Evolutionary conservation across 2,329 filamentous ascomycete genomes (phyloP).

Genomic region (Lecanicillium sp.): DNA sequence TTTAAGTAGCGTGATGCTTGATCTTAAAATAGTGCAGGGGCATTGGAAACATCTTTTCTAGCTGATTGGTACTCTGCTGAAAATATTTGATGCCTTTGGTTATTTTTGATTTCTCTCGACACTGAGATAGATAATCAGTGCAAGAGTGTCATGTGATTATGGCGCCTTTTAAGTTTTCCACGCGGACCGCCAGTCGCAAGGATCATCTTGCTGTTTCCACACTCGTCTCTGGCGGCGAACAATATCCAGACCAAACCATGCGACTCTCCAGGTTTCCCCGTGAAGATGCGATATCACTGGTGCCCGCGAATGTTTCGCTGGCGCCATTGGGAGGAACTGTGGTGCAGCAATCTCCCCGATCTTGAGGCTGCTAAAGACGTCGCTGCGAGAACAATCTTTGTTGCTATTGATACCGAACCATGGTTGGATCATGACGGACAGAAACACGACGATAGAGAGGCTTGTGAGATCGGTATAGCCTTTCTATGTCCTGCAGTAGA

Average conservation of each 20-base stretch:
- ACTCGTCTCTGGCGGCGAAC: neutral
- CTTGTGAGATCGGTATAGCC: constrained; percentile 3
- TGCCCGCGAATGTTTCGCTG: constrained; percentile 1
- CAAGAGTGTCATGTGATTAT: too few relatives aligned
- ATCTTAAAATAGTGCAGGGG: too few relatives aligned
- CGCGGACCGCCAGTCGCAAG: too few relatives aligned
- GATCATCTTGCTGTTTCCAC: neutral
- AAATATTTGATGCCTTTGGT: too few relatives aligned
- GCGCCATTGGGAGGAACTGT: constrained; percentile 1
- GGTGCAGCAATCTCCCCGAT: constrained; percentile 1
- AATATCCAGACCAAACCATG: neutral
- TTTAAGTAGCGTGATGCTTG: too few relatives aligned
- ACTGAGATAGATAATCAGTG: too few relatives aligned
- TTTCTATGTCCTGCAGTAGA: constrained; percentile 1
- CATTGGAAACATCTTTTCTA: too few relatives aligned
- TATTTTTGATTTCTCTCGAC: too few relatives aligned
- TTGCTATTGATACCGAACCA: constrained; percentile 5
- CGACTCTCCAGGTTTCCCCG: neutral
- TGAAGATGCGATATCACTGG: neutral
- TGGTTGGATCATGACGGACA: neutral
- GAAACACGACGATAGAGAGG: neutral
- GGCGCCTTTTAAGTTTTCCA: too few relatives aligned
- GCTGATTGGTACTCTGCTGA: too few relatives aligned
- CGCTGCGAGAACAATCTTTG: constrained; percentile 2
- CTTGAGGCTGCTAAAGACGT: neutral